phyloP scores from a whole-genome alignment of 805 yeast genomes.

The Candida alai region DNA sequence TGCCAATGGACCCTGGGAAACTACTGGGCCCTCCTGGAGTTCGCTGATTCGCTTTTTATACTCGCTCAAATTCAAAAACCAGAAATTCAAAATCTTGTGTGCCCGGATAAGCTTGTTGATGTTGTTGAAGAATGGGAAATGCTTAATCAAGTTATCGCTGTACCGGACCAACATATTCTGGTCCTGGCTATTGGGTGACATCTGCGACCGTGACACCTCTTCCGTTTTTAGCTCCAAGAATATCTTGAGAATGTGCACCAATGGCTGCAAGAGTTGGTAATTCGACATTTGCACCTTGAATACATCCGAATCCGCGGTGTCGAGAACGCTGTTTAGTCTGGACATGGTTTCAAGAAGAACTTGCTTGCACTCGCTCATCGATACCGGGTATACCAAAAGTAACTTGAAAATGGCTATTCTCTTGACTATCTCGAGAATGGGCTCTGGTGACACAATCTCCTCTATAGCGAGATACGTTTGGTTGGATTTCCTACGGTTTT shows the following conservation, averaged over 20 bases:
- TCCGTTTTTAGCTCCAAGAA: slow-evolving; percentile 16
- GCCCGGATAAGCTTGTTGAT: slow-evolving; percentile 25
- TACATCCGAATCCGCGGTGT: slow-evolving; percentile 8
- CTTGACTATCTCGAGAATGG: slow-evolving; percentile 6
- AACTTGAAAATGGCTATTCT: slow-evolving; percentile 13
- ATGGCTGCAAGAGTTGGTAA: slow-evolving; percentile 29
- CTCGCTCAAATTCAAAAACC: slow-evolving; percentile 20
- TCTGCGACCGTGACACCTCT: slow-evolving; percentile 7
- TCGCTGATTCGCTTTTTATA: slow-evolving; percentile 4
- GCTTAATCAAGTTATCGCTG: slow-evolving; percentile 20
- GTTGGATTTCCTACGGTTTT: slow-evolving; percentile 1
- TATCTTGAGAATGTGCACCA: slow-evolving; percentile 28
- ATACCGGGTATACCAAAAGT: slow-evolving; percentile 10
- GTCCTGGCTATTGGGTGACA: slow-evolving; percentile 6
- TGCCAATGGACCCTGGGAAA: too few species aligned
- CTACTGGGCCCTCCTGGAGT: too few species aligned
- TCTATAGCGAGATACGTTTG: slow-evolving; percentile 3
- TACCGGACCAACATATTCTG: slow-evolving; percentile 11
- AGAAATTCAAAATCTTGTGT: slow-evolving; percentile 17
- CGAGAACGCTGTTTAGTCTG: slow-evolving; percentile 6
- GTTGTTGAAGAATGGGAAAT: slow-evolving; percentile 25
- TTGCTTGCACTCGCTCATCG: slow-evolving; percentile 10
- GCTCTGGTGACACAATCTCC: not conserved
- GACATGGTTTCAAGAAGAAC: slow-evolving; percentile 8
- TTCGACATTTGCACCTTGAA: slow-evolving; percentile 25